These are phyloP conservation scores for Fraxinus albicans DNA, from an alignment of 305 asterid species.

Conservation along the genomic window DNA sequence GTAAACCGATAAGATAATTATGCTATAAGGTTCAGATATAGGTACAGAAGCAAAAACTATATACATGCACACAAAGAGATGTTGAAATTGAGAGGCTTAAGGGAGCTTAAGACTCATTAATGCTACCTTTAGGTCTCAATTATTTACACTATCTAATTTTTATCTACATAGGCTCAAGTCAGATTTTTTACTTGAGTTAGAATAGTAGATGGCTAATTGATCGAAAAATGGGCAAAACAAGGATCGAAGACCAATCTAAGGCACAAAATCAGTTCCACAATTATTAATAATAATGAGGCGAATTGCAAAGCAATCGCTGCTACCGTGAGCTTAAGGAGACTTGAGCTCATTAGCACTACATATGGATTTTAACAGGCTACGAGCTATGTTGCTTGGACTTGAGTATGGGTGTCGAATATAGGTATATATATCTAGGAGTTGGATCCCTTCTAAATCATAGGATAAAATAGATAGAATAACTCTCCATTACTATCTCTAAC, in stretches of 20 bases:
- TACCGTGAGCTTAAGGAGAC: not conserved
- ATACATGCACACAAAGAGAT: not conserved
- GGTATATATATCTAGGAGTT: not conserved
- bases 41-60: not conserved
- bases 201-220: not conserved
- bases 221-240: not conserved
- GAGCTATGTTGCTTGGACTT: not conserved
- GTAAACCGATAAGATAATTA: not conserved
- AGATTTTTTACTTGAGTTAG: not conserved
- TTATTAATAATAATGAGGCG: not conserved
- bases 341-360: not conserved
- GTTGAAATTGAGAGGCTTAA: not conserved
- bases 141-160: too few relatives aligned
- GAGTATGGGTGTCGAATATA: not conserved
- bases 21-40: not conserved
- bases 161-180: not conserved
- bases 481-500: too few relatives aligned
- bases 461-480: not conserved
- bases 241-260: not conserved
- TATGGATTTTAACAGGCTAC: not conserved
- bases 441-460: not conserved
- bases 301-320: not conserved
- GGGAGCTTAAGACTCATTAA: not conserved
- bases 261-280: not conserved
- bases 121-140: not conserved